Percentiles rank a stretch among this genome's conserved stretches.
phyloP scores from a whole-genome alignment of 805 yeast species.

The Sugiyamaella smithiae region DNA sequence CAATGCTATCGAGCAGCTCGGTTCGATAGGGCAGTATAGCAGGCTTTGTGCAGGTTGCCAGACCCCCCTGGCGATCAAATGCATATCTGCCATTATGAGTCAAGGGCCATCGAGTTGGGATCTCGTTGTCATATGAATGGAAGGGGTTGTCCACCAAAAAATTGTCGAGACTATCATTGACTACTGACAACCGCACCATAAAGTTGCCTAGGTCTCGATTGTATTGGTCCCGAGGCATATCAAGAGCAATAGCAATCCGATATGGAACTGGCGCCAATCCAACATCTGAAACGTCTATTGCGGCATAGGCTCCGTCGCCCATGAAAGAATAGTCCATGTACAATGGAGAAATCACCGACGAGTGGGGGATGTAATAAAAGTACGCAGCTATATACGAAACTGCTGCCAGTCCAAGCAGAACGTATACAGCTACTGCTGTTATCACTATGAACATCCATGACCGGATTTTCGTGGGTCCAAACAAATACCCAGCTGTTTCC shows the following conservation, averaged over 20 bases:
- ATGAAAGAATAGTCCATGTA: slow-evolving; percentile 23
- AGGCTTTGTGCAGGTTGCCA: slow-evolving; percentile 24
- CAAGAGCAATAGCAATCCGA: slow-evolving; percentile 28
- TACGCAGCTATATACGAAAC: slow-evolving; percentile 22
- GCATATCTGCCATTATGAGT: slow-evolving; percentile 19
- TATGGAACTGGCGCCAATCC: slow-evolving; percentile 28
- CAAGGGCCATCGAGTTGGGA: slow-evolving; percentile 18
- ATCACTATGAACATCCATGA: slow-evolving; percentile 17
- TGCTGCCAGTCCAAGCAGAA: slow-evolving; percentile 22
- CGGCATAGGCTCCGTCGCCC: slow-evolving; percentile 19
- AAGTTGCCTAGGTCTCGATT: slow-evolving; percentile 36
- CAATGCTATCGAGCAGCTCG: slow-evolving; percentile 27
- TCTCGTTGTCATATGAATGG: slow-evolving; percentile 11
- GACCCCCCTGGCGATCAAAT: slow-evolving; percentile 13
- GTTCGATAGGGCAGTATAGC: slow-evolving; percentile 34
- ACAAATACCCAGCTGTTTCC: slow-evolving; percentile 14
- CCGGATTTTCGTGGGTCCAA: slow-evolving; percentile 9
- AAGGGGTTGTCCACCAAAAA: slow-evolving; percentile 6
- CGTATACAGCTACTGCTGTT: slow-evolving; percentile 14
- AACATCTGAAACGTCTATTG: slow-evolving; percentile 13
- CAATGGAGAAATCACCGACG: slow-evolving; percentile 17
- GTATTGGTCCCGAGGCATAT: slow-evolving; percentile 31
- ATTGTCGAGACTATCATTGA: slow-evolving; percentile 12
- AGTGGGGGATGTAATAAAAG: slow-evolving; percentile 25
- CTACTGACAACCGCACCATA: slow-evolving; percentile 26